Conservation (phyloP, 192 early-diverging fungal genomes). For the Coemansia sp. region DNA sequence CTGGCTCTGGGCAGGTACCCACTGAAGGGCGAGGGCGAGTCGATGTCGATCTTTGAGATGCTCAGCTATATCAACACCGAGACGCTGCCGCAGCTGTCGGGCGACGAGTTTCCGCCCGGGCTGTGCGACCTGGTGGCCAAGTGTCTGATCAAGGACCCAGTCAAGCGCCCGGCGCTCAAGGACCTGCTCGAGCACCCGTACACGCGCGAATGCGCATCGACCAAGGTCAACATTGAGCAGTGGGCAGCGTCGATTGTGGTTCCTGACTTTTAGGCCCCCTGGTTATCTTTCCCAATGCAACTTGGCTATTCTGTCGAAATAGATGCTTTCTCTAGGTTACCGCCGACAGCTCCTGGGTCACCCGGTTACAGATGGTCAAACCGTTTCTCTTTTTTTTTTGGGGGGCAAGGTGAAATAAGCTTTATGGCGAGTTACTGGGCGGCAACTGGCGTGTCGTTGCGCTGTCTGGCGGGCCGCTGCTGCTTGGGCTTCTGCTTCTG, state of each 20-base stretch:
- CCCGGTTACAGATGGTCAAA: too few species aligned
- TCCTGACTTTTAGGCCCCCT: slow-evolving; percentile 29
- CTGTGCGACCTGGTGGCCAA: slow-evolving; percentile 72
- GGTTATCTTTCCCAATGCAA: too few species aligned
- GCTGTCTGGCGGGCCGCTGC: slow-evolving; percentile 26
- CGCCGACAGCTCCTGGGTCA: too few species aligned
- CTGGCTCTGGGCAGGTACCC: slow-evolving; percentile 73
- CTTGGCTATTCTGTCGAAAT: too few species aligned
- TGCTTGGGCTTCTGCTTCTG: slow-evolving; percentile 19
- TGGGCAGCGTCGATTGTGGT: slow-evolving; percentile 51
- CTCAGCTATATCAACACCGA: slow-evolving; percentile 90
- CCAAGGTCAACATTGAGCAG: slow-evolving; percentile 62
- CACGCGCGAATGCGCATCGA: slow-evolving; percentile 44
- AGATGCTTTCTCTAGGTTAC: too few species aligned
- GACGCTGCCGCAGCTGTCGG: slow-evolving; percentile 73
- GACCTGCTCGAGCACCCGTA: slow-evolving; percentile 64
- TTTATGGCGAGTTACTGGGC: slow-evolving; percentile 11
- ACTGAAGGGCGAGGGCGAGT: slow-evolving; percentile 61
- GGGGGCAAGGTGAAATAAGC: too few species aligned
- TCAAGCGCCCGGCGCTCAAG: slow-evolving; percentile 59
- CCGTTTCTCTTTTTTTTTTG: too few species aligned
- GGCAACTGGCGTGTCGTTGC: slow-evolving; percentile 20
- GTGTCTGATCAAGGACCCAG: slow-evolving; percentile 50
- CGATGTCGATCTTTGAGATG: slow-evolving; percentile 84
- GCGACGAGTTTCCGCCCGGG: slow-evolving; percentile 65